These are phyloP conservation scores for Fusarium verrucosum DNA, from an alignment of 2,329 filamentous ascomycete species.

Conservation along the genomic window DNA sequence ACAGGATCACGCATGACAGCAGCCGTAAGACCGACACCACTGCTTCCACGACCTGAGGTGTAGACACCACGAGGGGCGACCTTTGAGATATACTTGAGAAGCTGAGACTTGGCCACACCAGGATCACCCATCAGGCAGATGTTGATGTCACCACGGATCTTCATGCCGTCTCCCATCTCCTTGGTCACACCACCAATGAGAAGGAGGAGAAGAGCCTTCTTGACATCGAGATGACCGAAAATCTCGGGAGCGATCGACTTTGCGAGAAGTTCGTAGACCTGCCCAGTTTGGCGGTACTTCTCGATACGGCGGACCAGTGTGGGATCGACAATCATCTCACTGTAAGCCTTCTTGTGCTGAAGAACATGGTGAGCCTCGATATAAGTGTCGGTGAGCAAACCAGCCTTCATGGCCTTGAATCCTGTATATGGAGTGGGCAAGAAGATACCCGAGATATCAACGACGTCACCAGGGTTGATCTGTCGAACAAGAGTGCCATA, in stretches of 20 bases:
- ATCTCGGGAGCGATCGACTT: constrained; percentile 98
- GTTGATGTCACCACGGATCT: constrained; percentile 98
- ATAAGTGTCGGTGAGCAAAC: constrained; percentile 96
- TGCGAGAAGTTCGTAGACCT: constrained; percentile 94
- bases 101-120: constrained; percentile 98
- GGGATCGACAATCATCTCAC: constrained; percentile 86
- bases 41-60: constrained; percentile 82
- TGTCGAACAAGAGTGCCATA: constrained; percentile 86
- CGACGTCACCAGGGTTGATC: constrained; percentile 91
- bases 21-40: constrained; percentile 82
- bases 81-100: constrained; percentile 98
- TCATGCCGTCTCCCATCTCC: constrained; percentile 97
- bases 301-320: constrained; percentile 84
- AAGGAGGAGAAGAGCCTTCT: constrained; percentile 94
- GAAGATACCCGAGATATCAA: constrained; percentile 95
- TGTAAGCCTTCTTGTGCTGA: constrained; percentile 98
- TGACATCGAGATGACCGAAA: constrained; percentile 94
- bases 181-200: constrained; percentile 97
- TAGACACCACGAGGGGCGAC: constrained; percentile 93
- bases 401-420: constrained; percentile 95
- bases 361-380: constrained; percentile 91
- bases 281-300: constrained; percentile 82
- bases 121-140: constrained; percentile 99
- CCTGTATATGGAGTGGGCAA: constrained; percentile 98
- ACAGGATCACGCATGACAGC: constrained; percentile 86